phyloP scores from a whole-genome alignment of 2,329 filamentous ascomycete species.

The Ascochyta koolunga region DNA sequence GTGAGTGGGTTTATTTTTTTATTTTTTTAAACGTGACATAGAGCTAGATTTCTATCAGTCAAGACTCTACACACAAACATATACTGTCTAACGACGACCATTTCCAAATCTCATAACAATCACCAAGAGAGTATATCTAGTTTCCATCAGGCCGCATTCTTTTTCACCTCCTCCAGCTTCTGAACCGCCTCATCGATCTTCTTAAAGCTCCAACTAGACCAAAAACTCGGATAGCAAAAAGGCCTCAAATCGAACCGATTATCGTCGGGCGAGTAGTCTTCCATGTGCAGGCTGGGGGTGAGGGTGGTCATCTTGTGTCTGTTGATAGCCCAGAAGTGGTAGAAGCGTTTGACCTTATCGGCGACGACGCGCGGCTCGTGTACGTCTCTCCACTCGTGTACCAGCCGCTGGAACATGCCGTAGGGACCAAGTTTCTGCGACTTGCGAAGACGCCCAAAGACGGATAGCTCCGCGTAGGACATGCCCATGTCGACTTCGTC shows the following conservation, averaged over 20 bases:
- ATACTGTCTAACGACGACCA: too few relatives aligned
- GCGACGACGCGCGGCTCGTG: constrained; percentile 52
- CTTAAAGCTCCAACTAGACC: constrained; percentile 45
- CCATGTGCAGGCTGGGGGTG: constrained; percentile 43
- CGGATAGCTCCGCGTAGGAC: constrained; percentile 59
- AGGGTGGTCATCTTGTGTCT: constrained; percentile 35
- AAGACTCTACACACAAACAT: too few relatives aligned
- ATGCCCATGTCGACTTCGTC: constrained; percentile 62
- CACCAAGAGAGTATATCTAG: not conserved
- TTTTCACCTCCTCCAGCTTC: constrained; percentile 29
- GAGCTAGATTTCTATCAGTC: too few relatives aligned
- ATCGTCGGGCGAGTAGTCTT: constrained; percentile 61
- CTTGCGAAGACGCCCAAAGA: constrained; percentile 62
- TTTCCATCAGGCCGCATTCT: not conserved
- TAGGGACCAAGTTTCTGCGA: constrained; percentile 55
- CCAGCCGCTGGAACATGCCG: constrained; percentile 60
- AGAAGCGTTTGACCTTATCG: constrained; percentile 54
- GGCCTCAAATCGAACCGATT: constrained; percentile 61
- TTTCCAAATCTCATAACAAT: too few relatives aligned
- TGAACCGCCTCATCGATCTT: constrained; percentile 47
- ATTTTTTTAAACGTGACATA: too few relatives aligned
- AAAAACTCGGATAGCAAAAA: constrained; percentile 52
- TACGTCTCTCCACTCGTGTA: constrained; percentile 57
- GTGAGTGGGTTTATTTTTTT: too few relatives aligned
- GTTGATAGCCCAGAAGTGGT: constrained; percentile 47